These are phyloP conservation scores for Ophiostoma novo-ulmi DNA, from an alignment of 2,329 filamentous ascomycete species.

Conservation along the genomic window DNA sequence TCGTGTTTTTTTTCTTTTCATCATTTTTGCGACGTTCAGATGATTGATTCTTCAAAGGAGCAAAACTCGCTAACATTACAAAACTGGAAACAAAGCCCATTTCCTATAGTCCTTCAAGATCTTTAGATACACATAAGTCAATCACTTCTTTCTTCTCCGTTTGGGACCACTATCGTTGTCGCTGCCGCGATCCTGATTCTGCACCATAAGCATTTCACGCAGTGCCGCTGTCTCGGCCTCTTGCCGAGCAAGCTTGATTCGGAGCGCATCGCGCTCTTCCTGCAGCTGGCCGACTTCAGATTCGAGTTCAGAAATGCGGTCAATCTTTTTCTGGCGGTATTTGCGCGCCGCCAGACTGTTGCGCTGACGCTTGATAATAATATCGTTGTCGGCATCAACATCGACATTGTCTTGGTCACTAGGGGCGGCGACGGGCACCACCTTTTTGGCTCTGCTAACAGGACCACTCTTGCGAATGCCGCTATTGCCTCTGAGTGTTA, in stretches of 20 bases:
- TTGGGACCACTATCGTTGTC: not conserved
- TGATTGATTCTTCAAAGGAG: not conserved
- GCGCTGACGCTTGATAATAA: slow-evolving; percentile 48
- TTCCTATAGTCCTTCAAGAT: not conserved
- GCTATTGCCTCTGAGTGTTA: not conserved
- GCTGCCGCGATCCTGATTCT: slow-evolving; percentile 13
- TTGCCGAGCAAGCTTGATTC: slow-evolving; percentile 50
- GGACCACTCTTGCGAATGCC: slow-evolving; percentile 12
- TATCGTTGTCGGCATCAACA: slow-evolving; percentile 24
- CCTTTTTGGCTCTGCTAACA: not conserved
- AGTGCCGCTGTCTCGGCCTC: slow-evolving; percentile 56
- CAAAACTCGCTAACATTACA: not conserved
- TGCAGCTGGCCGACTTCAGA: slow-evolving; percentile 47
- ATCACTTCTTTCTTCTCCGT: slow-evolving; percentile 1
- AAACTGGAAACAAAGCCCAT: not conserved
- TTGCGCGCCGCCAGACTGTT: slow-evolving; percentile 60
- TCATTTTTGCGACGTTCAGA: not conserved
- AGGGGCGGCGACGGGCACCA: not conserved
- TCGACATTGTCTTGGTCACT: not conserved
- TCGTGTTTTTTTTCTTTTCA: not conserved
- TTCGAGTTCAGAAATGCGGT: slow-evolving; percentile 55
- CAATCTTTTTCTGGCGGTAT: slow-evolving; percentile 59
- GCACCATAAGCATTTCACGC: slow-evolving; percentile 38
- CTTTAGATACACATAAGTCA: not conserved
- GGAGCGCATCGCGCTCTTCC: slow-evolving; percentile 52